A percentile compares a stretch with the other conserved stretches of the same genome.
phyloP scores from a whole-genome alignment of 176 grass and related monocot species.

The Poa annua region DNA sequence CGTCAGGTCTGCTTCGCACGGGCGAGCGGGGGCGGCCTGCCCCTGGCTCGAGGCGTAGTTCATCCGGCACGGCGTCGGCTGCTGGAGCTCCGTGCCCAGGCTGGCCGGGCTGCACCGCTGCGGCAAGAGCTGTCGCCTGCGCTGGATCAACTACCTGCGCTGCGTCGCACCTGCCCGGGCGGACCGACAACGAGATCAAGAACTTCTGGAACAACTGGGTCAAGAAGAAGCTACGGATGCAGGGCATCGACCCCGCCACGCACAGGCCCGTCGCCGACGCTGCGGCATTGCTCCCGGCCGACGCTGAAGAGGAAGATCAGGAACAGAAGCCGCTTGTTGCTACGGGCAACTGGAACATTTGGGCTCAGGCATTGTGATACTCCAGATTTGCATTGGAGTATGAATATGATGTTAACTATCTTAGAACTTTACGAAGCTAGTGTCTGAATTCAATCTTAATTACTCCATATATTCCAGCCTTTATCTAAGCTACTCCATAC shows the following conservation, averaged over 20 bases:
- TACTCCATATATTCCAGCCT: too few species aligned
- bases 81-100: conserved; percentile 90
- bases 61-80: conserved; percentile 79
- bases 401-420: not conserved
- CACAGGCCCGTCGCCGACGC: conserved; percentile 57
- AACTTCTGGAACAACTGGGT: conserved; percentile 91
- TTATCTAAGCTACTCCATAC: too few species aligned
- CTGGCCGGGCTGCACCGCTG: conserved; percentile 45
- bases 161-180: conserved; percentile 71
- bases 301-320: not conserved
- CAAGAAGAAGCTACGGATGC: conserved; percentile 85
- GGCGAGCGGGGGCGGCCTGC: too few species aligned
- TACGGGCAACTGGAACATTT: too few species aligned
- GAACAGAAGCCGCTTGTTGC: not conserved
- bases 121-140: conserved; percentile 32
- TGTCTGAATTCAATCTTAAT: not conserved
- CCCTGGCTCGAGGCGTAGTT: too few species aligned
- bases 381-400: too few species aligned
- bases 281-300: conserved; percentile 10
- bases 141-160: conserved; percentile 33
- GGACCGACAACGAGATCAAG: conserved; percentile 96
- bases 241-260: conserved; percentile 72
- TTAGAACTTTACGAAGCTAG: not conserved
- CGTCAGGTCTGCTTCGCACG: too few species aligned
- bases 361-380: too few species aligned